Conservation (phyloP, 306 rosid species). For the Trifolium repens region DNA sequence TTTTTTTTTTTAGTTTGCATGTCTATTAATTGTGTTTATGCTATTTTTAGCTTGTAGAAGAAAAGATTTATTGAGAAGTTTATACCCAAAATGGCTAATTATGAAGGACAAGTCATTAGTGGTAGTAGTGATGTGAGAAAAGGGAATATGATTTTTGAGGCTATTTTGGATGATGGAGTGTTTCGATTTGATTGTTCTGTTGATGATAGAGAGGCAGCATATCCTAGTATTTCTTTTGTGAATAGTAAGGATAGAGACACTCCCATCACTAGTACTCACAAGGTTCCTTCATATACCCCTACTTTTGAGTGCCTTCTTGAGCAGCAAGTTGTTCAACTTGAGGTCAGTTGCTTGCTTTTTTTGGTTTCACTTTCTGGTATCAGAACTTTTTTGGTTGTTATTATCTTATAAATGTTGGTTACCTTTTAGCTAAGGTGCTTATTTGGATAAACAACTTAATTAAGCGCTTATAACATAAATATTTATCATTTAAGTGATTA, state of each 20-base stretch:
- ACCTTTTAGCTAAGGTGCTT: not conserved
- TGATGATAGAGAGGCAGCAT: slow-evolving; percentile 64
- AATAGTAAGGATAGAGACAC: slow-evolving; percentile 66
- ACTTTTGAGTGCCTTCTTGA: slow-evolving; percentile 57
- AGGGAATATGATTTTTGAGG: slow-evolving; percentile 73
- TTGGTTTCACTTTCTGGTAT: too few relatives aligned
- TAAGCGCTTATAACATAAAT: not conserved
- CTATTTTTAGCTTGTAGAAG: slow-evolving; percentile 50
- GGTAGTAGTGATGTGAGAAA: slow-evolving; percentile 51
- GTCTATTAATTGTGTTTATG: slow-evolving; percentile 21
- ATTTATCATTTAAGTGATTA: not conserved
- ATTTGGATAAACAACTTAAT: not conserved
- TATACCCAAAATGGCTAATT: slow-evolving; percentile 56
- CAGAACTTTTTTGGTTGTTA: not conserved
- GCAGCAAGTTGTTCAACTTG: slow-evolving; percentile 74
- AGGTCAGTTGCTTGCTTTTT: slow-evolving; percentile 55
- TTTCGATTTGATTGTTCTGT: slow-evolving; percentile 88
- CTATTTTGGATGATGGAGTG: slow-evolving; percentile 78
- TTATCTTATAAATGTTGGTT: not conserved
- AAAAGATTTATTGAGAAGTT: slow-evolving; percentile 46
- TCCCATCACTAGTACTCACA: slow-evolving; percentile 49
- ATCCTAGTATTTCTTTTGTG: slow-evolving; percentile 76
- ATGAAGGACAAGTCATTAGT: slow-evolving; percentile 42
- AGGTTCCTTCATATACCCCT: slow-evolving; percentile 64
- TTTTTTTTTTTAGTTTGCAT: not conserved